phyloP scores from a whole-genome alignment of 2,329 filamentous ascomycete genomes.

The Cephalotrichum gorgonifer region DNA sequence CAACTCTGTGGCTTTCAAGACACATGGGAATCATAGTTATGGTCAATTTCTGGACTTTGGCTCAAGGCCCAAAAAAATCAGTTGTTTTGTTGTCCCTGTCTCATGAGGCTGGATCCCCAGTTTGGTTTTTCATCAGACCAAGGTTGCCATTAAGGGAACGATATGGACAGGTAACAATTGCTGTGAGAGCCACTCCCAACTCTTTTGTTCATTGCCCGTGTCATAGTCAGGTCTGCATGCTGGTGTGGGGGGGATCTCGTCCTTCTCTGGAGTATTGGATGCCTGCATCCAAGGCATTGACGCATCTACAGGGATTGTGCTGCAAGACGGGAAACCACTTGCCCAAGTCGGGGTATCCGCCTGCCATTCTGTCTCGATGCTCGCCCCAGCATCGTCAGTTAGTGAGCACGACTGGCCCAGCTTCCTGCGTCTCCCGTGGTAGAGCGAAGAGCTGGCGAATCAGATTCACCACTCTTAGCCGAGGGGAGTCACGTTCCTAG shows the following conservation, averaged over 20 bases:
- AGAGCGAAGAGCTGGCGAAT: neutral
- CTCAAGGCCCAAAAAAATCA: too few species aligned
- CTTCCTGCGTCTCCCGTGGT: neutral
- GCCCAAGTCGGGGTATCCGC: neutral
- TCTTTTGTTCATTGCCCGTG: neutral
- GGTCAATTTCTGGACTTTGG: too few species aligned
- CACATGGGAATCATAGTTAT: too few species aligned
- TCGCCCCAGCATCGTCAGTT: neutral
- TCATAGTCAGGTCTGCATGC: neutral
- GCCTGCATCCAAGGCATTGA: conserved; percentile 7
- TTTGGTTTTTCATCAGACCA: too few species aligned
- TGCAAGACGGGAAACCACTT: neutral
- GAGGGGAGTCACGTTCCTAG: neutral
- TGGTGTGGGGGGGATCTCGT: neutral
- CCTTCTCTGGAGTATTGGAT: neutral
- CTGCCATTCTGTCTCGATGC: neutral
- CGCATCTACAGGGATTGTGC: conserved; percentile 5
- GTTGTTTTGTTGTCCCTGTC: too few species aligned
- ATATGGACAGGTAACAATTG: neutral
- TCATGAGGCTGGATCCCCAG: too few species aligned
- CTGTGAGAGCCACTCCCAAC: neutral
- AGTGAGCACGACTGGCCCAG: neutral
- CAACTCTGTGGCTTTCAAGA: too few species aligned
- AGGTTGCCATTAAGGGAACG: too few species aligned
- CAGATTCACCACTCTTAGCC: neutral